Percentiles rank a stretch among this genome's conserved stretches.
phyloP scores from a whole-genome alignment of 2,329 filamentous ascomycete species.

The Pyrenophora teres region DNA sequence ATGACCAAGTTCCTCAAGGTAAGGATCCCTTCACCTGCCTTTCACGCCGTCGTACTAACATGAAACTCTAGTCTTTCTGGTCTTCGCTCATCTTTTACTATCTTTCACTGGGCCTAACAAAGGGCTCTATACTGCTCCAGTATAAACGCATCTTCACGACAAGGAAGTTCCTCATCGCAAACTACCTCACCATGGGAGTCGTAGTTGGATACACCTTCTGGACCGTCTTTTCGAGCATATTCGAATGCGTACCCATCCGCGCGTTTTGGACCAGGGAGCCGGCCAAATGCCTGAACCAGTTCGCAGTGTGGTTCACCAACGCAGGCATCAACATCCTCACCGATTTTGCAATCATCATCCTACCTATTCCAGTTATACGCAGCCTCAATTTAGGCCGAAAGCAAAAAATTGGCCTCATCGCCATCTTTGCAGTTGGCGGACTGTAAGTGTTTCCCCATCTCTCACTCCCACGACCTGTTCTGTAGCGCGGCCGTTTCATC shows the following conservation, averaged over 20 bases:
- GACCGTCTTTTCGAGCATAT: conserved; percentile 41
- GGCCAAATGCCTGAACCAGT: conserved; percentile 40
- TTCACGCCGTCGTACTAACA: neutral
- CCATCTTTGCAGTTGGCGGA: conserved; percentile 48
- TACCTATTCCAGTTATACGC: conserved; percentile 43
- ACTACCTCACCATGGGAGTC: conserved; percentile 31
- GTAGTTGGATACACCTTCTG: conserved; percentile 35
- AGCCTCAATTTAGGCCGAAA: conserved; percentile 41
- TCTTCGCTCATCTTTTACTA: conserved; percentile 41
- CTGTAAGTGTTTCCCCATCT: conserved; percentile 42
- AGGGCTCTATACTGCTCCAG: conserved; percentile 42
- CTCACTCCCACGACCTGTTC: neutral
- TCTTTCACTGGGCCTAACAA: conserved; percentile 40
- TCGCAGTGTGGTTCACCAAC: conserved; percentile 36
- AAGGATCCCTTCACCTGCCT: neutral
- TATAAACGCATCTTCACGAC: conserved; percentile 40
- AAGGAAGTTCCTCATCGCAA: conserved; percentile 31
- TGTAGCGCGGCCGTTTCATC: neutral
- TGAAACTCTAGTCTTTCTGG: conserved; percentile 35
- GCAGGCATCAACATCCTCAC: conserved; percentile 38
- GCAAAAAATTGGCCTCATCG: conserved; percentile 45
- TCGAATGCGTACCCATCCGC: conserved; percentile 39
- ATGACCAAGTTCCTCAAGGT: conserved; percentile 34
- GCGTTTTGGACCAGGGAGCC: conserved; percentile 41
- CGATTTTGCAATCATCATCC: conserved; percentile 41